phyloP scores from a whole-genome alignment of 2,329 filamentous ascomycete genomes.

The Neophaeococcomyces mojaviensis region DNA sequence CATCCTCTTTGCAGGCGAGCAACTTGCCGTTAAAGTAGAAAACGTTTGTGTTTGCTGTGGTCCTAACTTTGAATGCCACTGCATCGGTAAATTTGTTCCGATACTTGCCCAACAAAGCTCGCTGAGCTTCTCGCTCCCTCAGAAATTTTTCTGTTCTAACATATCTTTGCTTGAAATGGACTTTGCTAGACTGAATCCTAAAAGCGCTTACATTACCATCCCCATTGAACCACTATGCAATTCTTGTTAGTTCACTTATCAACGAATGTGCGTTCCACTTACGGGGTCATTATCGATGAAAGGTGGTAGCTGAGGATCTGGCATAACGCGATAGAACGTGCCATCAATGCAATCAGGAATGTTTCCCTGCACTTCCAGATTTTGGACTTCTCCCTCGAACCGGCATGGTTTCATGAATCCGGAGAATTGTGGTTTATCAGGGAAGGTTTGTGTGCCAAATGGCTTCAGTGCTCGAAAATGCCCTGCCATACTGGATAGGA shows the following conservation, averaged over 20 bases:
- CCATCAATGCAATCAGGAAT: constrained; percentile 41
- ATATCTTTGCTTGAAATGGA: constrained; percentile 31
- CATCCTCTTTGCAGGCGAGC: constrained; percentile 38
- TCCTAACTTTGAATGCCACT: constrained; percentile 28
- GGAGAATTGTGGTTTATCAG: not conserved
- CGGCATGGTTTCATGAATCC: constrained; percentile 30
- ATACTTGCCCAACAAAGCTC: constrained; percentile 32
- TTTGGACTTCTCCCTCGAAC: constrained; percentile 35
- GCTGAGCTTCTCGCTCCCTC: constrained; percentile 31
- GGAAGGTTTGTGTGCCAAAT: no score
- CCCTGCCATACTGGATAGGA: no score
- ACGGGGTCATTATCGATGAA: constrained; percentile 27
- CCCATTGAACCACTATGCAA: constrained; percentile 31
- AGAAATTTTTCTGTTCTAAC: constrained; percentile 37
- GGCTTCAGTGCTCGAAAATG: no score
- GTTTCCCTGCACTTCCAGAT: constrained; percentile 36
- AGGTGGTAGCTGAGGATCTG: constrained; percentile 37
- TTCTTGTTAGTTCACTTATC: no score
- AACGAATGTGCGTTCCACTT: no score
- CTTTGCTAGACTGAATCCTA: constrained; percentile 28
- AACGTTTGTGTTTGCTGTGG: constrained; percentile 52
- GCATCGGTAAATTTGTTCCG: constrained; percentile 36
- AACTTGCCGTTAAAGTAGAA: constrained; percentile 50
- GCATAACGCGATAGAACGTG: constrained; percentile 45
- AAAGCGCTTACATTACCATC: constrained; percentile 37